Base-by-base conservation (phyloP, 2,329 filamentous ascomycete genomes). In the Hymenoscyphus infarciens region DNA sequence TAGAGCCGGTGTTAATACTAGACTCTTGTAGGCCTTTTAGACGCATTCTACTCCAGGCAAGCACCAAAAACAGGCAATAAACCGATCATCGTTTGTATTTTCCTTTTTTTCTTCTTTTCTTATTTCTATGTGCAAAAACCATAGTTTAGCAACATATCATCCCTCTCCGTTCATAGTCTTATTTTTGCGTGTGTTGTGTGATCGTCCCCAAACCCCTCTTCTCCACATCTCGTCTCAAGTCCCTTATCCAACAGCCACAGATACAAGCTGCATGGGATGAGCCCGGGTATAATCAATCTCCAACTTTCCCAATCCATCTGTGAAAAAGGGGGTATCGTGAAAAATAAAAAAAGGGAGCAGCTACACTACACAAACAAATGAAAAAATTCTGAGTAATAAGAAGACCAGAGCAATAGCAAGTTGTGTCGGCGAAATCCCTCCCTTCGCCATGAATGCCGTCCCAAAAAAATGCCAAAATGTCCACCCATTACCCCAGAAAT, bases 401-500 rank as follows among this genome's bases (percentile, higher is more conserved):
- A 49, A 1, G 11, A 45, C 6, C n/a, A 8, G 19, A 45, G 42
- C 42, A 19, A 19, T 22, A 15, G 42, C 22, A 45, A 19, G 42
- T 45, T 19, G 42, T 22, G 42, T 49, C 10, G n/a, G 42, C 42
- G 42, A 49, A 49, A 49, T 22, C 3, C 33, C 42, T 22, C 19
- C 42, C 42, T 49, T 49, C 42, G 42, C 42, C 42, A 7, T 49
- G 42, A 49, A 49, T 22, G 42, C 42, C 25, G 11, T 49, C 42
- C 42, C 11, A 49, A 49, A 35, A 45, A 49, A 49, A 22, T 10
- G 8, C 19, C 5, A 49, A 49, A 49, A 22, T 22, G 16, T 10
- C 42, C 42, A 49, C 42, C 42, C 42, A 49, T 49, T 49, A 49
- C n/a, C 42, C 42, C 42, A 49, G 19, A 49, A 49, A 49, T 49